phyloP scores from a whole-genome alignment of 371 early-diverging fungal genomes.

The Lichtheimia corymbifera region DNA sequence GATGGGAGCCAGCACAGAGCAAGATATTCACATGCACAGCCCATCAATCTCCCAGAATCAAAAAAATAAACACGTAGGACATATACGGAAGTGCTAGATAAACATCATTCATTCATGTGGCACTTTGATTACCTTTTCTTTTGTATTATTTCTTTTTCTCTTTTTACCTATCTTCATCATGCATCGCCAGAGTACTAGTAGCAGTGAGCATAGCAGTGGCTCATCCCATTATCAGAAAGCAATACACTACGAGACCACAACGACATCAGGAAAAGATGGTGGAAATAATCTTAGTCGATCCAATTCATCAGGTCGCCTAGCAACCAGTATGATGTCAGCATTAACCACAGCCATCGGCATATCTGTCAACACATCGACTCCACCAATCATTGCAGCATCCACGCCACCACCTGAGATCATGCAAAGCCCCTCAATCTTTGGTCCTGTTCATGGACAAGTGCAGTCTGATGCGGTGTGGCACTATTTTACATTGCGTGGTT shows the following conservation, averaged over 20 bases:
- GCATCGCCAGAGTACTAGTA: background rate
- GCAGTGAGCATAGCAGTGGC: background rate
- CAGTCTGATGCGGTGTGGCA: slow-evolving; percentile 10
- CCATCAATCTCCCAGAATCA: background rate
- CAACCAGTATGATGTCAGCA: no score
- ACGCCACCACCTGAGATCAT: background rate
- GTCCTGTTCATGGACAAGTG: slow-evolving; percentile 5
- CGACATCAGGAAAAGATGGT: no score
- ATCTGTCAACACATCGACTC: background rate
- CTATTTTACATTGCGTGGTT: slow-evolving; percentile 30
- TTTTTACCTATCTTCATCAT: background rate
- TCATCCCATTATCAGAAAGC: background rate
- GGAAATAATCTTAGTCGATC: no score
- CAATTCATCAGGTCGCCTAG: no score
- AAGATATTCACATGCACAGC: no score
- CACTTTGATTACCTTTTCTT: background rate
- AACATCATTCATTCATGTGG: no score
- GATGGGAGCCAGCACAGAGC: no score
- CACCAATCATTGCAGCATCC: background rate
- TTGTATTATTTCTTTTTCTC: background rate
- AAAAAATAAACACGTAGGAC: background rate
- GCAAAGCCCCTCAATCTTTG: background rate
- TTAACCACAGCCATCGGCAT: background rate
- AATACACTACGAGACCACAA: no score
- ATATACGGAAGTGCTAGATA: no score